Base-by-base conservation (phyloP, 192 early-diverging fungal species). In the Dissophora ornata region DNA sequence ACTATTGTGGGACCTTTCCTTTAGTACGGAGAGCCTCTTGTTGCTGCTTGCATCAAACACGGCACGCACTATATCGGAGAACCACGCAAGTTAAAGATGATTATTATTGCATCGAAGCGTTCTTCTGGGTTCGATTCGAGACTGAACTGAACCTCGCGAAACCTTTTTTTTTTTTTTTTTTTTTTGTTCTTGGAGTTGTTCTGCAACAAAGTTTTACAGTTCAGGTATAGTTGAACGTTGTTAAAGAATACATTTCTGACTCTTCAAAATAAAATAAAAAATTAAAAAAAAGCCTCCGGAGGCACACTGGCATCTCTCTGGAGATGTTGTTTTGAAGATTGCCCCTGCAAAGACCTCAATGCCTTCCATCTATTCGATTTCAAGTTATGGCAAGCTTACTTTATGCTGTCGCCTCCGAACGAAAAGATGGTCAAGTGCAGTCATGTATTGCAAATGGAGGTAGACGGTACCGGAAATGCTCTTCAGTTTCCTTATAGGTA, bases 11-110 rank as follows among this genome's bases (percentile, higher is more conserved):
- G 83, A 9, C 96, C 95, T 6, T 96, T 90, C 78, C 47, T 83
- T 4, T 57, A 86, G 33, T 86, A 94, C 57, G 95, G 95, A 40
- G 82, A 84, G 21, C 84, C 88, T 12, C 66, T 96, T 2, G 90
- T 93, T 4, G 87, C 84, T 19, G 80, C 89, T 1, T 93, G 92
- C 58, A 71, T 92, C n/a, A 79, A 86, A 11, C 68, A 85, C 25
- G 62, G 82, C 0, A 94, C 95, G 0, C 89, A 98, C 68, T 98
- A 97, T 68, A 83, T 95, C 32, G 96, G n/a, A n/a, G n/a, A n/a
- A n/a, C n/a, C n/a, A n/a, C n/a, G n/a, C n/a, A n/a, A n/a, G n/a
- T n/a, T n/a, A n/a, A n/a, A n/a, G n/a, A n/a, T n/a, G n/a, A n/a
- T n/a, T n/a, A n/a, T n/a, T n/a, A n/a, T n/a, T n/a, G n/a, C n/a